Evolutionary conservation across 805 yeast genomes (phyloP).

Genomic region (Candida pseudoglaebosa): DNA sequence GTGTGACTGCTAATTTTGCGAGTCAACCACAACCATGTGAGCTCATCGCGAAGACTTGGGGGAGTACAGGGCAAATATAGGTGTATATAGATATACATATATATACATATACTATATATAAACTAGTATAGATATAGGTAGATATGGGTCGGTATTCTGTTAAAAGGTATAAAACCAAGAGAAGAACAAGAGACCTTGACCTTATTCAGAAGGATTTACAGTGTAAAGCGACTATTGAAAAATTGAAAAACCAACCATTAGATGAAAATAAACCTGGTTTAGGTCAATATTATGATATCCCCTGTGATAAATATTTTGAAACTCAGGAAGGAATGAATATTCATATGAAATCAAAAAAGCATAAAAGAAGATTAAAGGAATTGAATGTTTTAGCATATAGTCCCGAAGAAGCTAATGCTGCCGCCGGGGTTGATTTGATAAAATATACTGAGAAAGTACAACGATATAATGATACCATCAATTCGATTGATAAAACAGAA

Average conservation of each 20-base stretch:
- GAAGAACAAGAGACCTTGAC: slow-evolving; percentile 83
- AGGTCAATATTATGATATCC: slow-evolving; percentile 92
- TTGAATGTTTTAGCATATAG: slow-evolving; percentile 80
- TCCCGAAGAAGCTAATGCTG: slow-evolving; percentile 86
- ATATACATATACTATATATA: neutral
- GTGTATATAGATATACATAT: neutral
- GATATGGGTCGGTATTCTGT: slow-evolving; percentile 85
- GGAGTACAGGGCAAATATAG: too few relatives aligned
- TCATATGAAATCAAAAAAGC: slow-evolving; percentile 74
- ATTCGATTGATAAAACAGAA: slow-evolving; percentile 42
- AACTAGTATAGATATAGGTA: neutral
- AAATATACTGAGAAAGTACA: slow-evolving; percentile 65
- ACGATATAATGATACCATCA: slow-evolving; percentile 46
- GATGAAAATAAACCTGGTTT: slow-evolving; percentile 92
- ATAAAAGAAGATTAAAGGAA: slow-evolving; percentile 80
- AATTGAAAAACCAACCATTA: slow-evolving; percentile 72
- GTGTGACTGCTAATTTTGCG: neutral
- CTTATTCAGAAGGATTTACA: slow-evolving; percentile 74
- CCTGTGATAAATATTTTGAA: slow-evolving; percentile 90
- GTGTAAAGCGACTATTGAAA: slow-evolving; percentile 55
- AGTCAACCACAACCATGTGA: slow-evolving; percentile 1
- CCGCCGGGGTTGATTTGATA: slow-evolving; percentile 71
- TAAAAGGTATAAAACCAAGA: slow-evolving; percentile 82
- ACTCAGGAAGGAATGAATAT: slow-evolving; percentile 65
- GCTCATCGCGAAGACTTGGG: too few relatives aligned